phyloP scores from a whole-genome alignment of 169 alveolate genomes.

The Eimeria praecox region DNA sequence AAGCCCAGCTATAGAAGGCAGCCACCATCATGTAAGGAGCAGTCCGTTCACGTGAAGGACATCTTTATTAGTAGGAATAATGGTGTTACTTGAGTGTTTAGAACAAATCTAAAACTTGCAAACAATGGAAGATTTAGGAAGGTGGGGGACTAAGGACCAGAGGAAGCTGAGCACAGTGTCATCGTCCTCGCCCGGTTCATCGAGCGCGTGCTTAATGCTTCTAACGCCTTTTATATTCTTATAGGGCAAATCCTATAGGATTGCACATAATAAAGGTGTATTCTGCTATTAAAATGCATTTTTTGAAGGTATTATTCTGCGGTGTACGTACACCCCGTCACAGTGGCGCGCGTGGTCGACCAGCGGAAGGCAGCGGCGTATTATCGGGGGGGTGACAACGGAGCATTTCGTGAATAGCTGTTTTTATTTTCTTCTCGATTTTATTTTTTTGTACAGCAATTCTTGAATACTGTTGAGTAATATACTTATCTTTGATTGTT shows the following conservation, averaged over 20 bases:
- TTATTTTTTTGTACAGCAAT: not conserved
- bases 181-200: not conserved
- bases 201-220: not conserved
- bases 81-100: not conserved
- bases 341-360: not conserved
- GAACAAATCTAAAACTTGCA: not conserved
- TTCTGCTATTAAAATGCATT: not conserved
- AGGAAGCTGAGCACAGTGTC: not conserved
- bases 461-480: not conserved
- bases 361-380: not conserved
- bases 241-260: not conserved
- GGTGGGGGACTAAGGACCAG: not conserved
- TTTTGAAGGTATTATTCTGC: not conserved
- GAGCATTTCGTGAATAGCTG: not conserved
- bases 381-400: not conserved
- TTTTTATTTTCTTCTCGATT: not conserved
- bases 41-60: not conserved
- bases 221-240: not conserved
- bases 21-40: not conserved
- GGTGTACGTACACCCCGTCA: not conserved
- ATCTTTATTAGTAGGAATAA: not conserved
- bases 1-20: not conserved
- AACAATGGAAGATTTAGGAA: not conserved
- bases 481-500: not conserved
- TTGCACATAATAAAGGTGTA: not conserved